Conservation (phyloP, 192 early-diverging fungal species). For the Mortierella antarctica region DNA sequence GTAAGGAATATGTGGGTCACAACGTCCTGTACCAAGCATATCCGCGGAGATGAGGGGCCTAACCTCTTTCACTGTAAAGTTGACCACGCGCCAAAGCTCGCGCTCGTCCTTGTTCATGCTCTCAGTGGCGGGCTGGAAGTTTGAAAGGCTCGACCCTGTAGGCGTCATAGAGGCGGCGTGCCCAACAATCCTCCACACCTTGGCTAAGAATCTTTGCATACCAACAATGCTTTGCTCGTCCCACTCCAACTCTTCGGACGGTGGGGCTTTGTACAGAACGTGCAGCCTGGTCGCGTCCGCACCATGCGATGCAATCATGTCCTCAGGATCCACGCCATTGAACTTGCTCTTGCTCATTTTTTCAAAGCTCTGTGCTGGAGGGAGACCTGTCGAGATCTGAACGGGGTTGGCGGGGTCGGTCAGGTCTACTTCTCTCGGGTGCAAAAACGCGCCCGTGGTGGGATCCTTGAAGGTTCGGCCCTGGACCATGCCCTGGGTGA, state of each 20-base stretch:
- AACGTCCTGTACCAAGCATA: not conserved
- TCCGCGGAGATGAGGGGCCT: not conserved
- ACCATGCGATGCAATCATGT: constrained; percentile 73
- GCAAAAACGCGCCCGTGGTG: constrained; percentile 77
- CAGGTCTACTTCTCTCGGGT: constrained; percentile 76
- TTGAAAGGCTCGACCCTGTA: not conserved
- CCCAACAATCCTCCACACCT: constrained; percentile 69
- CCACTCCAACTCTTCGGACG: constrained; percentile 91
- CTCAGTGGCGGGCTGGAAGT: constrained; percentile 6
- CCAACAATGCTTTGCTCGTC: constrained; percentile 91
- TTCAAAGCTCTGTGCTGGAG: constrained; percentile 75
- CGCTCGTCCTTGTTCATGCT: constrained; percentile 60
- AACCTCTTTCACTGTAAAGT: constrained; percentile 70
- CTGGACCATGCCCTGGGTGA: constrained; percentile 97
- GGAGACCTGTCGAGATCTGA: constrained; percentile 69
- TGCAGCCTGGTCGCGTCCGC: constrained; percentile 88
- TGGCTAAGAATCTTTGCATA: constrained; percentile 87
- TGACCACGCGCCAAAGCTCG: constrained; percentile 62
- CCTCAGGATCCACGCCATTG: constrained; percentile 91
- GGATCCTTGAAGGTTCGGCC: constrained; percentile 87
- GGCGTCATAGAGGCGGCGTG: constrained; percentile 10
- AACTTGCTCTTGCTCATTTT: constrained; percentile 99
- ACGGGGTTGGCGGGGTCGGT: constrained; percentile 60
- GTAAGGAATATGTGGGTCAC: not conserved
- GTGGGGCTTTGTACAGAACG: constrained; percentile 89